Evolutionary conservation across 192 early-diverging fungal species (phyloP).

Genomic region (Coemansia sp.): DNA sequence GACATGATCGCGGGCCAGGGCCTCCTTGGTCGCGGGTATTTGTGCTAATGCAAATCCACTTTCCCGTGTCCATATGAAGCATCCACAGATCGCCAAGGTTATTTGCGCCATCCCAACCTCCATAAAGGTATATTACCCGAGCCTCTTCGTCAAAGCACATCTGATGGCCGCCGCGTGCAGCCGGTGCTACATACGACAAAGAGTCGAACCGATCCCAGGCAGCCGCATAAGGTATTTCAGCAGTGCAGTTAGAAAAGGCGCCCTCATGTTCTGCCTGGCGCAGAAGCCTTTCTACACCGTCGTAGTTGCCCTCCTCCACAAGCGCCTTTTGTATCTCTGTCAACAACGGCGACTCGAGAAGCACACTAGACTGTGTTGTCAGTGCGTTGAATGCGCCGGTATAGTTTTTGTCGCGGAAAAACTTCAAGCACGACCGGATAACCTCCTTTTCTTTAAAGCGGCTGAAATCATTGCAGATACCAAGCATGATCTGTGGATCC

Average conservation of each 20-base stretch:
- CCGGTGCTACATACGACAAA: slow-evolving; percentile 38
- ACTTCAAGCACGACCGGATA: slow-evolving; percentile 82
- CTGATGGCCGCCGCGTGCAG: slow-evolving; percentile 90
- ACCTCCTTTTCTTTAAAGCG: slow-evolving; percentile 78
- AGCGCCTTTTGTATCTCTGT: slow-evolving; percentile 70
- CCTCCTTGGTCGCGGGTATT: slow-evolving; percentile 79
- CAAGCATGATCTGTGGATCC: slow-evolving; percentile 66
- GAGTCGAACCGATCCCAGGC: slow-evolving; percentile 57
- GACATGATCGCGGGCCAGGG: slow-evolving; percentile 85
- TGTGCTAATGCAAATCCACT: slow-evolving; percentile 75
- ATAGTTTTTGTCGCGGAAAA: slow-evolving; percentile 80
- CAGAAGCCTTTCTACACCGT: slow-evolving; percentile 69
- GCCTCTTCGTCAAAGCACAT: slow-evolving; percentile 86
- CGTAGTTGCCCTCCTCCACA: slow-evolving; percentile 72
- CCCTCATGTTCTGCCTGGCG: slow-evolving; percentile 58
- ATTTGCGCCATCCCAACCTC: slow-evolving; percentile 89
- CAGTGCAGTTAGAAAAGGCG: slow-evolving; percentile 74
- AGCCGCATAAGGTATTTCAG: slow-evolving; percentile 67
- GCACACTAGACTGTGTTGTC: slow-evolving; percentile 59
- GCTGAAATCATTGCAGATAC: slow-evolving; percentile 19
- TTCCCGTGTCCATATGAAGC: slow-evolving; percentile 58
- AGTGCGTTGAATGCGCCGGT: slow-evolving; percentile 70
- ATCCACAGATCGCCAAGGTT: slow-evolving; percentile 92
- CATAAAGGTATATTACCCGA: slow-evolving; percentile 80
- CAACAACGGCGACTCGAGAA: slow-evolving; percentile 80